Conservation (phyloP, 768 basidiomycete genomes). For the Multifurca ochricompacta region DNA sequence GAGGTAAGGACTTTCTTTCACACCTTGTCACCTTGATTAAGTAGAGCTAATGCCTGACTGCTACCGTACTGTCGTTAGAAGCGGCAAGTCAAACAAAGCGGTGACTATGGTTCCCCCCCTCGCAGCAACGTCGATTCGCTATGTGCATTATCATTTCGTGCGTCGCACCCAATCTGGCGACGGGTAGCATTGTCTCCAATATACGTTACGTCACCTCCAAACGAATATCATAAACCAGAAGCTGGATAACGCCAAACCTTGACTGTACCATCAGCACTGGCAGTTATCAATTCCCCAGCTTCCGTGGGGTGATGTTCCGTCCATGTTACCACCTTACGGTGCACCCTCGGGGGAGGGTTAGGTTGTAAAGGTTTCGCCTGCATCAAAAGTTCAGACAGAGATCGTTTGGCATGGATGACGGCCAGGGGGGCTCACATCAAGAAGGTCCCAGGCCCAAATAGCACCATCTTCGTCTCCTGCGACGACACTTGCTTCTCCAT, state of each 20-base stretch:
- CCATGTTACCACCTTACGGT: constrained; percentile 85
- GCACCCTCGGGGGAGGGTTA: constrained; percentile 69
- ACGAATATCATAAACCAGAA: constrained; percentile 5
- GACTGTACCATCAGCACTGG: constrained; percentile 84
- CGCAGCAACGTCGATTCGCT: neutral
- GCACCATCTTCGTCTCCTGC: constrained; percentile 87
- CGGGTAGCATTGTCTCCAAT: neutral
- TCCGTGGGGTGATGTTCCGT: constrained; percentile 83
- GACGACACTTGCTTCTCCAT: constrained; percentile 72
- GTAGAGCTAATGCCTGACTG: neutral
- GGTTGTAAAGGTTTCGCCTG: constrained; percentile 67
- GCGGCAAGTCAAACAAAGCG: constrained; percentile 13
- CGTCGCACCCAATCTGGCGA: neutral
- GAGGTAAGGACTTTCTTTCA: constrained; percentile 55
- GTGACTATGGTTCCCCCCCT: neutral
- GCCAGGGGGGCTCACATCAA: constrained; percentile 55
- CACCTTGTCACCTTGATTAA: neutral
- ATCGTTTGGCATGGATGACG: neutral
- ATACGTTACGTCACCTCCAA: neutral
- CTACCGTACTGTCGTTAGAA: neutral
- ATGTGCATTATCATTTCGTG: neutral
- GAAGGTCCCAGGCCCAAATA: constrained; percentile 90
- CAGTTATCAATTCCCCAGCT: constrained; percentile 76
- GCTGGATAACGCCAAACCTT: constrained; percentile 72
- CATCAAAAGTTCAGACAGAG: neutral